These are phyloP conservation scores for Monosporozyma aerobia DNA, from an alignment of 805 yeast genomes.

Conservation along the genomic window DNA sequence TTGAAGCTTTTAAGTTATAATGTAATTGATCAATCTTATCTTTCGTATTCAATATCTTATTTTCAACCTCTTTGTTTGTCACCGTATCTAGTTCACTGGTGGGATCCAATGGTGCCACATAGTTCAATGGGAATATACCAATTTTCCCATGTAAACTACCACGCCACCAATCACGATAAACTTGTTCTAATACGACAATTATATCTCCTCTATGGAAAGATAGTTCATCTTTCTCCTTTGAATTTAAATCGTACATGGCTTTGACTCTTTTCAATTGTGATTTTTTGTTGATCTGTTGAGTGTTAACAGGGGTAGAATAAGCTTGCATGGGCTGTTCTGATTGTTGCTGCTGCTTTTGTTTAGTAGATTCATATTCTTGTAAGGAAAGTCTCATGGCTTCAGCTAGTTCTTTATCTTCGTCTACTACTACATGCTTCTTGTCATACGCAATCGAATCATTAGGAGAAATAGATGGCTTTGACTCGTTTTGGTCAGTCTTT, in stretches of 20 bases:
- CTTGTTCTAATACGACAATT: conserved; percentile 77
- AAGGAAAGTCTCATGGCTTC: conserved; percentile 68
- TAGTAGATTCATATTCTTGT: conserved; percentile 39
- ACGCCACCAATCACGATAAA: conserved; percentile 92
- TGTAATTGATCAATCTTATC: conserved; percentile 59
- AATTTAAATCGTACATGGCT: conserved; percentile 73
- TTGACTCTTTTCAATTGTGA: conserved; percentile 48
- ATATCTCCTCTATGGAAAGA: conserved; percentile 82
- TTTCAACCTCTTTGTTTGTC: conserved; percentile 35
- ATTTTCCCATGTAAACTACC: conserved; percentile 73
- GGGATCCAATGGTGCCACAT: conserved; percentile 72
- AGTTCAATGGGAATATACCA: conserved; percentile 89
- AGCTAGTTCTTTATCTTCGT: conserved; percentile 75
- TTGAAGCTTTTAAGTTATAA: conserved; percentile 24
- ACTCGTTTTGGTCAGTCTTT: conserved; percentile 7
- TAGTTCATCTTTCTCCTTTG: conserved; percentile 78
- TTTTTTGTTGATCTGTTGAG: conserved; percentile 3
- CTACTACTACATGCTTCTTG: conserved; percentile 47
- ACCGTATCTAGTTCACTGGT: conserved; percentile 32
- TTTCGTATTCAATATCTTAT: conserved; percentile 41
- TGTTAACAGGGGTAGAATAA: too few species aligned
- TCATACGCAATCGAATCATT: background rate
- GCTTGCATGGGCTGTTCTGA: conserved; percentile 5
- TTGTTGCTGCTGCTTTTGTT: conserved; percentile 20
- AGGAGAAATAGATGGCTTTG: background rate